These are phyloP conservation scores for Blastocystis hominis DNA, from an alignment of 352 stramenopile species.

Conservation along the genomic window DNA sequence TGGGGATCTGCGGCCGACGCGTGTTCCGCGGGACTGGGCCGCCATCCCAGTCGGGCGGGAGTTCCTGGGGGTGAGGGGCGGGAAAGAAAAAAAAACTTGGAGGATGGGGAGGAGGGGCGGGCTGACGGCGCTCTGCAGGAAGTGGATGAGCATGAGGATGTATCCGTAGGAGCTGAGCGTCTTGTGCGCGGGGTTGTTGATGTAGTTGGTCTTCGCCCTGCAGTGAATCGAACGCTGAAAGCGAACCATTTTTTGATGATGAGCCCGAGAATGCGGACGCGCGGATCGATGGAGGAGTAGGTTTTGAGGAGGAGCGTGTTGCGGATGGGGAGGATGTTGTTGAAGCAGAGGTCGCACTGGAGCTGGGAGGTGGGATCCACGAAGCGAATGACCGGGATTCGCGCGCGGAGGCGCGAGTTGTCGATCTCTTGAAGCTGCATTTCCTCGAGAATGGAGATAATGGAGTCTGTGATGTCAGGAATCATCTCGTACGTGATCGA, in stretches of 20 bases:
- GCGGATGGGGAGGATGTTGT: slow-evolving; percentile 88
- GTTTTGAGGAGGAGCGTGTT: slow-evolving; percentile 87
- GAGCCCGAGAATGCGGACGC: slow-evolving; percentile 77
- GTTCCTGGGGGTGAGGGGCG: not conserved
- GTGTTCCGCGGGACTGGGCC: not conserved
- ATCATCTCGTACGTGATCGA: not conserved
- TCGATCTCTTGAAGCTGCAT: slow-evolving; percentile 58
- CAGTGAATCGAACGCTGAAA: not conserved
- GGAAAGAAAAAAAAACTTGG: slow-evolving; percentile 66
- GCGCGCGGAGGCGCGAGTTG: slow-evolving; percentile 65
- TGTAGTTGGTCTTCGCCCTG: slow-evolving; percentile 81
- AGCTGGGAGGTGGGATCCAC: slow-evolving; percentile 69
- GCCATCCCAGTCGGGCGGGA: slow-evolving; percentile 59
- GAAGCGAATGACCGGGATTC: slow-evolving; percentile 96
- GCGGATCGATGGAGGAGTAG: slow-evolving; percentile 73
- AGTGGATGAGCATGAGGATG: slow-evolving; percentile 89
- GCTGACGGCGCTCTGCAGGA: slow-evolving; percentile 71
- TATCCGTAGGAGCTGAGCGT: slow-evolving; percentile 94
- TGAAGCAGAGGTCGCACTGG: slow-evolving; percentile 80
- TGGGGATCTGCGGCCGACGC: slow-evolving; percentile 35
- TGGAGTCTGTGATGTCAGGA: slow-evolving; percentile 65
- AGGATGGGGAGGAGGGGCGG: slow-evolving; percentile 84
- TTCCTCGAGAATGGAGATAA: slow-evolving; percentile 56
- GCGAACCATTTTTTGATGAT: slow-evolving; percentile 83
- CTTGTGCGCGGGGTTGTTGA: slow-evolving; percentile 88